Percentiles rank a stretch among this genome's conserved stretches.
These are phyloP conservation scores for Homolaphlyctis polyrhiza DNA, from an alignment of 371 early-diverging fungal genomes.

Conservation along the genomic window DNA sequence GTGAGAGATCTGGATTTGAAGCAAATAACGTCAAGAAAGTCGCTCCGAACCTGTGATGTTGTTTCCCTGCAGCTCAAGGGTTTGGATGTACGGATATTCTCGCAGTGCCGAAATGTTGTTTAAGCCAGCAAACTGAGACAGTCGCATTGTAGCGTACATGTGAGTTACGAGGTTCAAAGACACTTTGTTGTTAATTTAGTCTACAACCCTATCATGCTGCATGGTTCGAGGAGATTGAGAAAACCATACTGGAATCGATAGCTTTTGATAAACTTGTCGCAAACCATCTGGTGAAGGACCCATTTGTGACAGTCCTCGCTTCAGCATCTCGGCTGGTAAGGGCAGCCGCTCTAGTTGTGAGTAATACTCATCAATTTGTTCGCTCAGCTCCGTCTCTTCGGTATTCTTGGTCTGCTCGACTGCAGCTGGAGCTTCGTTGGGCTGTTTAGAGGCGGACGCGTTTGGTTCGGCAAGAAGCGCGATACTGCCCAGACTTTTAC, in stretches of 20 bases:
- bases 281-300: constrained; percentile 29
- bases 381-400: not conserved
- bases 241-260: constrained; percentile 31
- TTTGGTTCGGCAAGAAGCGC: not conserved
- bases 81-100: constrained; percentile 31
- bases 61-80: constrained; percentile 37
- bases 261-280: constrained; percentile 30
- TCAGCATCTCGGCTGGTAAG: constrained; percentile 17
- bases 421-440: not conserved
- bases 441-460: not conserved
- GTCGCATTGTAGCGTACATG: constrained; percentile 1
- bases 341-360: constrained; percentile 14
- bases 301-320: constrained; percentile 19
- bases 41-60: constrained; percentile 21
- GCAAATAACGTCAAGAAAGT: not conserved
- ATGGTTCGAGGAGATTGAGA: not conserved
- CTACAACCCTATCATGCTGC: not conserved
- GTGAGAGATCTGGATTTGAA: not conserved
- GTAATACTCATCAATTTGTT: constrained; percentile 10
- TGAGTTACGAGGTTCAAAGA: not conserved
- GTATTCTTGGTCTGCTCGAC: too few species aligned
- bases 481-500: not conserved
- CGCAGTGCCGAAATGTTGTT: constrained; percentile 23
- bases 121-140: constrained; percentile 26
- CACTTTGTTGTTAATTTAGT: too few species aligned